A percentile compares a stretch with the other conserved stretches of the same genome.
These are phyloP conservation scores for Macrocystidia cucumis DNA, from an alignment of 1,284 basidiomycete genomes.

Conservation along the genomic window DNA sequence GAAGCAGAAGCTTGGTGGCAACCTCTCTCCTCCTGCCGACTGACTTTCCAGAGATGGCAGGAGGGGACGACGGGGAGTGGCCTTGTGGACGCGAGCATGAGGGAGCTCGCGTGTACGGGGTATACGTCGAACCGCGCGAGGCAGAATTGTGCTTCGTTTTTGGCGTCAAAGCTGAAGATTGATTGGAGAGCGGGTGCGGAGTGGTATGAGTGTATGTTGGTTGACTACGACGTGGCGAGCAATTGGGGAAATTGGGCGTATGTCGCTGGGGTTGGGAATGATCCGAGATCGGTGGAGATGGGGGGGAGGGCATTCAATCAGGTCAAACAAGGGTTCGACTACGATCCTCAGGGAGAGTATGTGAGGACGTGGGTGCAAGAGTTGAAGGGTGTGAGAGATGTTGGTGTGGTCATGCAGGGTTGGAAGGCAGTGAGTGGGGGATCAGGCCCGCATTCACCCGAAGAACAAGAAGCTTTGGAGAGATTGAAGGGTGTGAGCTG, in stretches of 20 bases:
- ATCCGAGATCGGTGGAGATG: slow-evolving; percentile 38
- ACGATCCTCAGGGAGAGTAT: slow-evolving; percentile 39
- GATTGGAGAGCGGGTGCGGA: slow-evolving; percentile 48
- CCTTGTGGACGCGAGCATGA: slow-evolving; percentile 46
- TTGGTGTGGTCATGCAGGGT: too few species aligned
- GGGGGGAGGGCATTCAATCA: slow-evolving; percentile 39
- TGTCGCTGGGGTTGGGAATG: slow-evolving; percentile 45
- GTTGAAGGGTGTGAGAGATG: background rate
- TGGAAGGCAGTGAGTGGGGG: too few species aligned
- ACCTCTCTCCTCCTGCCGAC: slow-evolving; percentile 16
- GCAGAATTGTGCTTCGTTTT: slow-evolving; percentile 47
- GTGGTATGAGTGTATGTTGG: slow-evolving; percentile 22
- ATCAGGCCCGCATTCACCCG: too few species aligned
- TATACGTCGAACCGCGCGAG: slow-evolving; percentile 47
- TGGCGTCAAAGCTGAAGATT: slow-evolving; percentile 38
- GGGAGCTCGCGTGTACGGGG: slow-evolving; percentile 38
- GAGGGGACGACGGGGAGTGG: slow-evolving; percentile 42
- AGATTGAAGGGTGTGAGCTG: too few species aligned
- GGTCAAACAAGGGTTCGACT: slow-evolving; percentile 46
- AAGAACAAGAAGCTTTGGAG: too few species aligned
- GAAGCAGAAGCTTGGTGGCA: slow-evolving; percentile 7
- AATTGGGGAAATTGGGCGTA: slow-evolving; percentile 38
- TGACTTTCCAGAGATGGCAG: slow-evolving; percentile 29
- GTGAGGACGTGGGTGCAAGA: too few species aligned
- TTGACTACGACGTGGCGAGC: slow-evolving; percentile 32